Evolutionary conservation across 2,329 filamentous ascomycete species (phyloP).

Genomic region (Colletotrichum orbiculare): DNA sequence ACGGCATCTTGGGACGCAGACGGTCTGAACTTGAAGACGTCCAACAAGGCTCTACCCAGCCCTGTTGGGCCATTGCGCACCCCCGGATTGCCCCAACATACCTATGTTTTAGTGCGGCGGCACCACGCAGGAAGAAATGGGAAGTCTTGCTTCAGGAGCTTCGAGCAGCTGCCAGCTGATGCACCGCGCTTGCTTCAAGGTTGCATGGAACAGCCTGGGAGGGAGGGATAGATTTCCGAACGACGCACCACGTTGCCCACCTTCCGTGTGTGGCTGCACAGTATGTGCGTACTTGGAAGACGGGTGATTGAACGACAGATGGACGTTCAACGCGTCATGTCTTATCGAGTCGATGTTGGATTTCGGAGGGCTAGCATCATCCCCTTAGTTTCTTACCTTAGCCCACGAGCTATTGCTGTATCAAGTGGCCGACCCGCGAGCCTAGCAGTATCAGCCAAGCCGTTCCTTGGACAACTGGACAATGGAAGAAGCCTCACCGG

Average conservation of each 20-base stretch:
- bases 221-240: no score
- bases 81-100: constrained; percentile 17
- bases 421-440: constrained; percentile 12
- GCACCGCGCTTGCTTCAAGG: constrained; percentile 19
- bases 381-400: constrained; percentile 11
- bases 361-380: background rate
- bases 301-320: no score
- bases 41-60: constrained; percentile 23
- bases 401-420: constrained; percentile 12
- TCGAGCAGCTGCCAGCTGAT: background rate
- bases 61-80: background rate
- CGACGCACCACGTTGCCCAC: no score
- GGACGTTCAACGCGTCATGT: no score
- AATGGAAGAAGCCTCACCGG: background rate
- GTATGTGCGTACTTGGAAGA: no score
- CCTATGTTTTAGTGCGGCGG: no score
- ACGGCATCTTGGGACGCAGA: constrained; percentile 9
- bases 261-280: no score
- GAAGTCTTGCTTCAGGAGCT: no score
- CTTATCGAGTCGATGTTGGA: background rate
- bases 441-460: constrained; percentile 31
- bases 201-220: constrained; percentile 27
- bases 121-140: no score
- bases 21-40: constrained; percentile 29
- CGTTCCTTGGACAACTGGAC: constrained; percentile 5